Evolutionary conservation across 495 filamentous ascomycete species (phyloP).

Genomic region (Baudoinia panamericana): DNA sequence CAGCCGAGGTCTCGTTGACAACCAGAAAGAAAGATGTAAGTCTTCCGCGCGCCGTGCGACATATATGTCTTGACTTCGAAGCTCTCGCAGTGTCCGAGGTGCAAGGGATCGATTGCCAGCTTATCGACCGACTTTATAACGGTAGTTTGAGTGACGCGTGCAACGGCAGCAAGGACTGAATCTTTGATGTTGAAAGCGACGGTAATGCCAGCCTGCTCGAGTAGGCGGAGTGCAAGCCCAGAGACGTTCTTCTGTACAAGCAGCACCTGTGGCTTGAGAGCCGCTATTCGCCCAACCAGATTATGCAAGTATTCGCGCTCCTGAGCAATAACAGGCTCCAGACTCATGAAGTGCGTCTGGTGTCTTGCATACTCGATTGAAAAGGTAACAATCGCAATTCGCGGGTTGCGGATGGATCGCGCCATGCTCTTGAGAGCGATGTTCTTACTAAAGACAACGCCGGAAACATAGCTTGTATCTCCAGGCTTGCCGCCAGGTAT

Average conservation of each 20-base stretch:
- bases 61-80: constrained; percentile 96
- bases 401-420: constrained; percentile 65
- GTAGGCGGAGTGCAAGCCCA: constrained; percentile 73
- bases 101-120: constrained; percentile 66
- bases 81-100: constrained; percentile 63
- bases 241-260: constrained; percentile 85
- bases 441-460: constrained; percentile 94
- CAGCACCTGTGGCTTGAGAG: constrained; percentile 68
- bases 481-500: constrained; percentile 78
- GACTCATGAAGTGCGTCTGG: constrained; percentile 93
- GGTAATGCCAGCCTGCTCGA: constrained; percentile 76
- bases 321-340: constrained; percentile 92
- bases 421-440: constrained; percentile 92
- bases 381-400: constrained; percentile 87
- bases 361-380: constrained; percentile 92
- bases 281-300: constrained; percentile 81
- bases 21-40: constrained; percentile 89
- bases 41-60: constrained; percentile 69
- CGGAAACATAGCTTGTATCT: constrained; percentile 89
- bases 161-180: constrained; percentile 87
- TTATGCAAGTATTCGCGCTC: constrained; percentile 91
- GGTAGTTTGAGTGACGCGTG: constrained; percentile 75
- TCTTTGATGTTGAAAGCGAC: constrained; percentile 93
- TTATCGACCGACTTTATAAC: constrained; percentile 95
- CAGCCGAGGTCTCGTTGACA: constrained; percentile 88